A percentile compares a stretch with the other conserved stretches of the same genome.
Evolutionary conservation across 148 eudicot genomes (phyloP).

Genomic region (Chenopodium suecicum): DNA sequence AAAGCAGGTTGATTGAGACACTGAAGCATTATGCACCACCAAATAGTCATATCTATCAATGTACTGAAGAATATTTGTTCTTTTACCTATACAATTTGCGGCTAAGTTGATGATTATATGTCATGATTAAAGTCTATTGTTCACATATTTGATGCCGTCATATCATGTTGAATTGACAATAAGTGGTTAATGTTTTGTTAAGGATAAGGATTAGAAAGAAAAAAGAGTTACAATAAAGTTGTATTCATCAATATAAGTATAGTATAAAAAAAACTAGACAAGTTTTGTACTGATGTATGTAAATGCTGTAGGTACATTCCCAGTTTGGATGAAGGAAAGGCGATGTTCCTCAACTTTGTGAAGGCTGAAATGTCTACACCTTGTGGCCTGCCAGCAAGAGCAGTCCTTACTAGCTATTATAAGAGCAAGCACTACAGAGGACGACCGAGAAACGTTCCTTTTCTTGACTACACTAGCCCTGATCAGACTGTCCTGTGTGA

Average conservation of each 20-base stretch:
- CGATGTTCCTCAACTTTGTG: slow-evolving; percentile 65
- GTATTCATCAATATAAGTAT: not conserved
- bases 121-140: not conserved
- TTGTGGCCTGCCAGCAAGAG: slow-evolving; percentile 58
- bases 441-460: slow-evolving; percentile 43
- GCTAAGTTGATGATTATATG: slow-evolving; percentile 18
- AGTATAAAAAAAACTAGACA: not conserved
- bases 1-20: slow-evolving; percentile 24
- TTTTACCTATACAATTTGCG: not conserved
- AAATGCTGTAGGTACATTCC: slow-evolving; percentile 40
- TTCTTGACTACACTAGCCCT: slow-evolving; percentile 58
- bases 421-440: slow-evolving; percentile 61
- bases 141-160: not conserved
- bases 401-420: slow-evolving; percentile 75
- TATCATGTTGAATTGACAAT: not conserved
- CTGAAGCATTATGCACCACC: slow-evolving; percentile 1
- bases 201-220: slow-evolving; percentile 9
- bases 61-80: not conserved
- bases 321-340: slow-evolving; percentile 69
- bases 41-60: not conserved
- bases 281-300: not conserved
- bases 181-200: not conserved
- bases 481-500: slow-evolving; percentile 57
- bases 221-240: not conserved
- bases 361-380: slow-evolving; percentile 78